Evolutionary conservation across 352 stramenopile species (phyloP), one percentile per base, ranked within the genome.

Genomic region (Phytopythium mirpurense): DNA sequence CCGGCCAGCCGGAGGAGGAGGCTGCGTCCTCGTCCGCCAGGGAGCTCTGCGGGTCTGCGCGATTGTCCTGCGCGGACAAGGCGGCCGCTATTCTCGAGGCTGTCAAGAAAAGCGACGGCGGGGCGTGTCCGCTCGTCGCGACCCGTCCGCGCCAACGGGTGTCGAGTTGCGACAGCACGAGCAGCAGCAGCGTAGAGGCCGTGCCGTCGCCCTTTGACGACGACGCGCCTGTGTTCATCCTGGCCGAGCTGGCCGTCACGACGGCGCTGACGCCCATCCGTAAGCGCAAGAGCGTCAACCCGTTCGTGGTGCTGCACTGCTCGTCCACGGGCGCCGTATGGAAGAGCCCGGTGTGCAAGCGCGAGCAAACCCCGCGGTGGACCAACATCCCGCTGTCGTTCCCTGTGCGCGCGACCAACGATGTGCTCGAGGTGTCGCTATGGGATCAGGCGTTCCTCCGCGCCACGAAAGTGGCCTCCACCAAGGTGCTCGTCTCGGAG

Each of bases 401-500:
- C 36, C 68, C 71, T 7, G 40, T 66, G 9, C 49, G 79, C 15
- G 59, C 67, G 23, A 51, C 44, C 4, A 54, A 56, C 23, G 68
- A 74, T 34, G 66, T 83, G 10, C 49, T 81, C 29, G 72, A 86
- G 59, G 68, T 86, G n/a, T 74, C 70, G 59, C 63, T 89, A 4
- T 89, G 73, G 73, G 78, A 89, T 61, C 67, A 87, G 51, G 59
- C 63, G 3, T 69, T 89, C 46, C 83, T 89, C 50, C 76, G 67
- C 16, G 78, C 75, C 6, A 58, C 79, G 5, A 84, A 82, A 32
- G 74, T 89, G 19, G 78, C 78, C 19, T 67, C 67, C 5, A 62
- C 72, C 3, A 68, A 63, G 26, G 55, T 86, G 10, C 65, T 74
- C 8, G 56, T 70, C 26, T 67, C 72, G 0, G 62, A 88, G 40